These are phyloP conservation scores for Hebeloma cylindrosporum DNA, from an alignment of 768 basidiomycete genomes.

Conservation along the genomic window DNA sequence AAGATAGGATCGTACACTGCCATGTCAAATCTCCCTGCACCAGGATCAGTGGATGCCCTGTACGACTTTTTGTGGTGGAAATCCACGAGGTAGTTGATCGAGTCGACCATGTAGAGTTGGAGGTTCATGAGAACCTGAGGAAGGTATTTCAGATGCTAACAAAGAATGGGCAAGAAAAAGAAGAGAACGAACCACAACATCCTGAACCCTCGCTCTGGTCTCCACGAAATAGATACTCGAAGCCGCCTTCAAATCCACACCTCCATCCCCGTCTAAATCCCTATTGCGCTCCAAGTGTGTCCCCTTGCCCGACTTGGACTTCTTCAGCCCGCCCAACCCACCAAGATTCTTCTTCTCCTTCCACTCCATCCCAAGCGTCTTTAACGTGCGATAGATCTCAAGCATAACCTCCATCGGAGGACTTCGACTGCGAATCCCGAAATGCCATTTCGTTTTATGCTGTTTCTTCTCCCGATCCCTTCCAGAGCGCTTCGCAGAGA, in stretches of 20 bases:
- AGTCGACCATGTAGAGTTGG: conserved; percentile 95
- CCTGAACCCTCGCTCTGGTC: conserved; percentile 84
- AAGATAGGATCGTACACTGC: conserved; percentile 45
- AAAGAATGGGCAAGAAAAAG: conserved; percentile 1
- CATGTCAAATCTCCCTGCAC: conserved; percentile 73
- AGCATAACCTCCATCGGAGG: conserved; percentile 99
- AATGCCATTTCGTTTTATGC: conserved; percentile 93
- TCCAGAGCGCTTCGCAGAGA: conserved; percentile 50
- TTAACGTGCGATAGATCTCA: conserved; percentile 93
- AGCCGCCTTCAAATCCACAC: conserved; percentile 68
- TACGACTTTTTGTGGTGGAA: conserved; percentile 98
- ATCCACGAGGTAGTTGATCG: conserved; percentile 94
- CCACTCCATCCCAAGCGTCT: conserved; percentile 95
- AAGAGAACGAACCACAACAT: conserved; percentile 75
- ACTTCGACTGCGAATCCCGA: conserved; percentile 91
- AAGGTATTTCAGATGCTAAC: neutral
- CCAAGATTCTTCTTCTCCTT: conserved; percentile 84
- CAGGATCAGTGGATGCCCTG: conserved; percentile 64
- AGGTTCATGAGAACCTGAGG: conserved; percentile 92
- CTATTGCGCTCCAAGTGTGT: conserved; percentile 59
- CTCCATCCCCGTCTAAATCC: conserved; percentile 58
- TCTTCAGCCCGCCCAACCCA: conserved; percentile 58
- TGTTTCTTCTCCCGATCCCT: conserved; percentile 59
- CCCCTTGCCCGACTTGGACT: conserved; percentile 27
- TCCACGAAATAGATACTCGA: conserved; percentile 89